Evolutionary conservation across 371 early-diverging fungal species (phyloP).

Genomic region (Mortierella polycephala): DNA sequence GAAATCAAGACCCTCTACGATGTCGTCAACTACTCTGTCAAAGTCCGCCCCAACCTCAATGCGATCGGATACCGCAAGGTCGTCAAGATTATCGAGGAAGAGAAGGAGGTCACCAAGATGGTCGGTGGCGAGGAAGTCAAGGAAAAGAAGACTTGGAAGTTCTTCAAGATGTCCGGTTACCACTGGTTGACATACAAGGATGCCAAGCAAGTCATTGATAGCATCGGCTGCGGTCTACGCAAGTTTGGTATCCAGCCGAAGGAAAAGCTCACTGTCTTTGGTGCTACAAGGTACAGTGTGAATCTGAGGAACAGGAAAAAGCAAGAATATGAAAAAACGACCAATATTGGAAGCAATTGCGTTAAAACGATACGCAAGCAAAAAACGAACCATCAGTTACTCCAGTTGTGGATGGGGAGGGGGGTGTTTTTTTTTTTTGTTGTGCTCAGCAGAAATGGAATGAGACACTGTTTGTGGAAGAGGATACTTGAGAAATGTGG

Average conservation of each 20-base stretch:
- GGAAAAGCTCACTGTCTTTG: slow-evolving; percentile 78
- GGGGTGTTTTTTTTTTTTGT: too few species aligned
- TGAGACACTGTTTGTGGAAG: too few species aligned
- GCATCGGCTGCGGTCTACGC: slow-evolving; percentile 75
- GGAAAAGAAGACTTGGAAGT: slow-evolving; percentile 87
- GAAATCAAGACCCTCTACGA: slow-evolving; percentile 78
- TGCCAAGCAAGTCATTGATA: slow-evolving; percentile 56
- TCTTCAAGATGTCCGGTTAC: slow-evolving; percentile 76
- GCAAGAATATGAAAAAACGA: neutral
- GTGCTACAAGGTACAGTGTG: slow-evolving; percentile 74
- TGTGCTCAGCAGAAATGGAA: too few species aligned
- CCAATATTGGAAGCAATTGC: neutral
- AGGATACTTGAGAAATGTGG: too few species aligned
- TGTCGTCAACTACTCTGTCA: slow-evolving; percentile 64
- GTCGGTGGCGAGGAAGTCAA: slow-evolving; percentile 70
- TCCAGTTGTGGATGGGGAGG: too few species aligned
- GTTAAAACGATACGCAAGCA: neutral
- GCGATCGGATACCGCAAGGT: slow-evolving; percentile 78
- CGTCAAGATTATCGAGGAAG: slow-evolving; percentile 74
- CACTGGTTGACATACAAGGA: slow-evolving; percentile 76
- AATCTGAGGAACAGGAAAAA: neutral
- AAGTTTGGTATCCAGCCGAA: slow-evolving; percentile 71
- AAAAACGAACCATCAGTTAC: neutral
- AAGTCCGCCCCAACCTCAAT: slow-evolving; percentile 58
- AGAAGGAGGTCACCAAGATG: slow-evolving; percentile 78